Conservation (phyloP, 2,329 filamentous ascomycete species). For the Apiospora saccharicola region DNA sequence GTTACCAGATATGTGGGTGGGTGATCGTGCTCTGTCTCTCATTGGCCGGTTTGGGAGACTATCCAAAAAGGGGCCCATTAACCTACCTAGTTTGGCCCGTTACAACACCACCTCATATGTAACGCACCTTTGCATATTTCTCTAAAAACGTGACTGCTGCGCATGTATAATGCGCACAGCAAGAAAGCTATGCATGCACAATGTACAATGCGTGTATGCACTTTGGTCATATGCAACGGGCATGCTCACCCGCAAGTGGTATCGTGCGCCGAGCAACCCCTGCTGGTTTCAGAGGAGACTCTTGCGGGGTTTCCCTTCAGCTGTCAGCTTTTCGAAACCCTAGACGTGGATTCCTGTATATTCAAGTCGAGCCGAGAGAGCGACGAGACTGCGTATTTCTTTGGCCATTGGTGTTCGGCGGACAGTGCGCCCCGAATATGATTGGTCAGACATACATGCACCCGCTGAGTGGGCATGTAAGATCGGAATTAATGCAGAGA, state of each 20-base stretch:
- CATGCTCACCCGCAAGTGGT: not conserved
- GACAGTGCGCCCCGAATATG: not conserved
- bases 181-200: not conserved
- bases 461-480: too few relatives aligned
- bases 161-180: slow-evolving; percentile 1
- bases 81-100: not conserved
- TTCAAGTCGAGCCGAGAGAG: not conserved
- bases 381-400: not conserved
- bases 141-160: not conserved
- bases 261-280: not conserved
- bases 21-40: not conserved
- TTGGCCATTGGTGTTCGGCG: not conserved
- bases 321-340: slow-evolving; percentile 4
- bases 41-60: not conserved
- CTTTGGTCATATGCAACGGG: slow-evolving; percentile 11
- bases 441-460: not conserved
- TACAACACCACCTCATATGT: slow-evolving; percentile 10
- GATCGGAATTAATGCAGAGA: not conserved
- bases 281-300: not conserved
- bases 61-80: not conserved
- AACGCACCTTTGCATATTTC: not conserved
- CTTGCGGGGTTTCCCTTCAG: not conserved
- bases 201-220: not conserved
- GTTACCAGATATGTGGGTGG: not conserved
- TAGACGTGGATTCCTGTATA: not conserved